These are phyloP conservation scores for Jaapia argillacea DNA, from an alignment of 768 basidiomycete species.

Conservation along the genomic window DNA sequence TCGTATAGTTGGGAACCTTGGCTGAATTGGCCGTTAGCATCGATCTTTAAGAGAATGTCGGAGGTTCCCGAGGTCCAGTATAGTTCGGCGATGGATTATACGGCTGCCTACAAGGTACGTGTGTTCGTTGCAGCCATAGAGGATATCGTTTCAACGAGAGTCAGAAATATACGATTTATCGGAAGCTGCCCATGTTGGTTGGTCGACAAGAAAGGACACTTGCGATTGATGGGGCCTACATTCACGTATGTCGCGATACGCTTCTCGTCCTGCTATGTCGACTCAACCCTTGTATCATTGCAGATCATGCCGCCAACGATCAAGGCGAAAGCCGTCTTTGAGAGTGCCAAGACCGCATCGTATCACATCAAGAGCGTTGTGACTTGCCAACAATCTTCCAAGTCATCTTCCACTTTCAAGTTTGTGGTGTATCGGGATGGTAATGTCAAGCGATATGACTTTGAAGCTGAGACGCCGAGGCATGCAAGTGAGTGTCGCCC, in stretches of 20 bases:
- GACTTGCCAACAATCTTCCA: slow-evolving; percentile 74
- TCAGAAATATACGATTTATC: slow-evolving; percentile 85
- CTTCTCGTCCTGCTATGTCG: neutral
- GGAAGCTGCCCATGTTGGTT: slow-evolving; percentile 92
- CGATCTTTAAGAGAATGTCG: slow-evolving; percentile 85
- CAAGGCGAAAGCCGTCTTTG: slow-evolving; percentile 72
- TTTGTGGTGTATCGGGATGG: slow-evolving; percentile 69
- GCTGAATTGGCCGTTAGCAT: slow-evolving; percentile 38
- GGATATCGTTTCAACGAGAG: neutral
- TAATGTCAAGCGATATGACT: slow-evolving; percentile 88
- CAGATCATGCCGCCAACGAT: slow-evolving; percentile 86
- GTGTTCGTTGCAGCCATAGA: neutral
- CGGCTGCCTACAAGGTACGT: slow-evolving; percentile 76
- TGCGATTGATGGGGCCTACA: slow-evolving; percentile 91
- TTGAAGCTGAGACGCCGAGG: slow-evolving; percentile 86
- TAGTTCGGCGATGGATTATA: slow-evolving; percentile 63
- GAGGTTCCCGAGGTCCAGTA: slow-evolving; percentile 41
- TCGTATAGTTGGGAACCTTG: slow-evolving; percentile 1
- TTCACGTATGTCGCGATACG: slow-evolving; percentile 50
- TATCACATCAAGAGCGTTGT: slow-evolving; percentile 87
- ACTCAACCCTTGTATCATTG: slow-evolving; percentile 2
- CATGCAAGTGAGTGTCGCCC: slow-evolving; percentile 57
- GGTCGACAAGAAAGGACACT: slow-evolving; percentile 84
- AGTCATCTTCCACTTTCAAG: slow-evolving; percentile 79
- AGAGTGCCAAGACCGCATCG: slow-evolving; percentile 83